phyloP scores from a whole-genome alignment of 2,329 filamentous ascomycete genomes.

The Trichoderma pleuroti region DNA sequence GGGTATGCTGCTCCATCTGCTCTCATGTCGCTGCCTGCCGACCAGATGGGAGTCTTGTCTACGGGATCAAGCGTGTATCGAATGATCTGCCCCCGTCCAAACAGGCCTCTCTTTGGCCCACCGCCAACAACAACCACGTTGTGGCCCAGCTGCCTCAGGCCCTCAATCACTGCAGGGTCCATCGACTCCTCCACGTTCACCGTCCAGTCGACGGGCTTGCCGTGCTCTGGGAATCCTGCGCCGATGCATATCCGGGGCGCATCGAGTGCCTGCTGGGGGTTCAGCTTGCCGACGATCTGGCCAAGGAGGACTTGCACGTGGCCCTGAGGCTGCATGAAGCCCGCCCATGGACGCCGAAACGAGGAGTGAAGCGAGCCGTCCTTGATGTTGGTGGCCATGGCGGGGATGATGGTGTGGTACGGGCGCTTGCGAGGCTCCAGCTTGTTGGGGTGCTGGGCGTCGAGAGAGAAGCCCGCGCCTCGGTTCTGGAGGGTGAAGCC shows the following conservation, averaged over 20 bases:
- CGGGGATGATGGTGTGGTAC: slow-evolving; percentile 97
- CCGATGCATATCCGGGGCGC: slow-evolving; percentile 88
- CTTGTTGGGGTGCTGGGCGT: slow-evolving; percentile 69
- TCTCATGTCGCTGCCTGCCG: slow-evolving; percentile 81
- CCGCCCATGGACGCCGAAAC: slow-evolving; percentile 95
- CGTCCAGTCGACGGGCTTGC: slow-evolving; percentile 55
- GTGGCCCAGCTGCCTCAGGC: slow-evolving; percentile 69
- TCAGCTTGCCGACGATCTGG: slow-evolving; percentile 76
- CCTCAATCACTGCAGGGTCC: slow-evolving; percentile 61
- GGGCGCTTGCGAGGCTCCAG: slow-evolving; percentile 80
- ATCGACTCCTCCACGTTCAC: slow-evolving; percentile 86
- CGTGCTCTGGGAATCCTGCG: slow-evolving; percentile 62
- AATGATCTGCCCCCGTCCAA: slow-evolving; percentile 86
- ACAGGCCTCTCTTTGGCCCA: slow-evolving; percentile 58
- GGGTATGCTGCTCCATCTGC: slow-evolving; percentile 74
- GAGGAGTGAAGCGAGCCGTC: slow-evolving; percentile 77
- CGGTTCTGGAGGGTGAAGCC: slow-evolving; percentile 96
- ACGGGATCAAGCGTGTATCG: slow-evolving; percentile 66
- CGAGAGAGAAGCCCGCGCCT: slow-evolving; percentile 78
- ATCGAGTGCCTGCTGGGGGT: slow-evolving; percentile 85
- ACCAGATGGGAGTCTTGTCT: slow-evolving; percentile 73
- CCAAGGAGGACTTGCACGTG: slow-evolving; percentile 92
- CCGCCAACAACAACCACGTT: slow-evolving; percentile 65
- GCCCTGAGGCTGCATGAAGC: slow-evolving; percentile 97
- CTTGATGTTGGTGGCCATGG: slow-evolving; percentile 72